A percentile compares a stretch with the other conserved stretches of the same genome.
Conservation (phyloP, 495 filamentous ascomycete genomes). For the Penicillium samsonianum region DNA sequence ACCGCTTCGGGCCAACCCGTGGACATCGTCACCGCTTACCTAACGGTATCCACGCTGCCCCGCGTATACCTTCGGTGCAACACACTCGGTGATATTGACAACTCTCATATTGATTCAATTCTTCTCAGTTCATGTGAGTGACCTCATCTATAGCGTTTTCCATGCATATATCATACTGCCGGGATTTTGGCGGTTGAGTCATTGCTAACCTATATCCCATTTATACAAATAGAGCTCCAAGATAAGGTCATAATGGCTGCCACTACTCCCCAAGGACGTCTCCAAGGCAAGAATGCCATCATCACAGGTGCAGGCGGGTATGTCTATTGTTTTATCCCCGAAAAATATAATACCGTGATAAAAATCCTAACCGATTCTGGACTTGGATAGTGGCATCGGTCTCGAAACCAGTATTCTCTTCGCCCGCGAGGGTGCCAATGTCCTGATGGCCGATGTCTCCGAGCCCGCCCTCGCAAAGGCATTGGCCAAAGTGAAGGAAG, state of each 20-base stretch:
- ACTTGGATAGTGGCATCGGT: constrained; percentile 74
- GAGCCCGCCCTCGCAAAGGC: constrained; percentile 67
- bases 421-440: constrained; percentile 80
- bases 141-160: background rate
- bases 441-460: constrained; percentile 84
- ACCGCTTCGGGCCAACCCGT: background rate
- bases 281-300: constrained; percentile 88
- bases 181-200: background rate
- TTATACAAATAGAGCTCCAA: constrained; percentile 1
- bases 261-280: constrained; percentile 50
- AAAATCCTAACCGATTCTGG: constrained; percentile 1
- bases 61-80: constrained; percentile 20
- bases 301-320: constrained; percentile 92
- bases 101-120: background rate
- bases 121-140: background rate
- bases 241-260: constrained; percentile 18
- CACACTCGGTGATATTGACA: background rate
- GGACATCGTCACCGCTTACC: constrained; percentile 16
- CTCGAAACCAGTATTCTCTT: constrained; percentile 93
- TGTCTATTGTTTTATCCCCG: constrained; percentile 33
- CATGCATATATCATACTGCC: background rate
- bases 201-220: constrained; percentile 13
- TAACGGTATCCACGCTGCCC: constrained; percentile 25
- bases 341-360: background rate
- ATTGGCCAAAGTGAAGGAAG: constrained; percentile 62